Base-by-base conservation (phyloP, 345 rosid species). In the Brassica rapa region DNA sequence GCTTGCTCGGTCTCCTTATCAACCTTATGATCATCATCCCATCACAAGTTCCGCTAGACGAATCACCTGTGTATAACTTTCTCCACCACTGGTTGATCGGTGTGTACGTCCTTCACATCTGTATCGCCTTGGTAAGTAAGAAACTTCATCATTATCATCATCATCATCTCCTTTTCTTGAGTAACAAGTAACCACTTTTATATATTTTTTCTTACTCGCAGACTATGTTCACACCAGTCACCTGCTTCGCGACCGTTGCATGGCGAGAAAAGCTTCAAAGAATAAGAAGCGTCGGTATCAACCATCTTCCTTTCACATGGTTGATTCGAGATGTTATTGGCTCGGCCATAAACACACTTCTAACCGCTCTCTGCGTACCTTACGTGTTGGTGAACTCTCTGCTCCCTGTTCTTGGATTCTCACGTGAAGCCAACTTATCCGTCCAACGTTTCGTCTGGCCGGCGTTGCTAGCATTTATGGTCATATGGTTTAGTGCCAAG, bases 1-100 rank as follows among this genome's bases (percentile, higher is more conserved):
- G 29, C 3, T 29, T 79, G 72, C 60, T 72, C 0, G 77, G 82
- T 14, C 53, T 79, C 15, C 77, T 79, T 8, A 57, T 79, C 19
- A 23, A 66, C 8, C 77, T 79, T 0, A 66, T 66, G 77, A 49
- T 66, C 68, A 72, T 79, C 67, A 74, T 67, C 53, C 82, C 82
- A 67, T 32, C 12, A 21, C 69, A 62, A 33, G 78, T 79, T 23
- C 25, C 78, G 0, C 29, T 67, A 59, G 15, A 7, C 15, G 10
- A 25, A 29, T 62, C 21, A 15, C 78, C 78, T 0, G 65, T 79
- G 4, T 67, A 39, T 23, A 23, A 35, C 53, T 59, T 59, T 73
- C 16, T 41, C 29, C 69, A 32, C 27, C 70, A 73, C 59, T 73
- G 77, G 78, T 32, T 72, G 15, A 39, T 73, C 8, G 78, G 82